Conservation (phyloP, 306 rosid species). For the Cucurbita pepo region DNA sequence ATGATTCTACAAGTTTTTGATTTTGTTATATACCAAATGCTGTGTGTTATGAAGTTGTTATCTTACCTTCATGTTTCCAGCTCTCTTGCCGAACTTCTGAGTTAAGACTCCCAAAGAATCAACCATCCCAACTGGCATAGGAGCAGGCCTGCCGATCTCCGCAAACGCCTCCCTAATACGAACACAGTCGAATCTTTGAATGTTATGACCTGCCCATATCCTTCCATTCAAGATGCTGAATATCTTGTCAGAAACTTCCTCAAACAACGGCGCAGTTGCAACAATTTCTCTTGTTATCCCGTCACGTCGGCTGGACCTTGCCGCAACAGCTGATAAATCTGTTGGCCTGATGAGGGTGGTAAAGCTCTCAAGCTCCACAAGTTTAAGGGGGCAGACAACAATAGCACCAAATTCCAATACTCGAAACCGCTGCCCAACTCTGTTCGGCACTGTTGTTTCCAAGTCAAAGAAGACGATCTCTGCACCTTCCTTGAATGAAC, state of each 20-base stretch:
- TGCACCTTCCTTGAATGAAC: constrained; percentile 24
- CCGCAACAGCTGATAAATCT: constrained; percentile 39
- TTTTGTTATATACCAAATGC: neutral
- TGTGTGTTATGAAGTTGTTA: neutral
- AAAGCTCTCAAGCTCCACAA: constrained; percentile 63
- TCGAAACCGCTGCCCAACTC: constrained; percentile 45
- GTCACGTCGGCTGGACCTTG: constrained; percentile 45
- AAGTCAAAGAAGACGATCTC: constrained; percentile 88
- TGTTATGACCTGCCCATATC: constrained; percentile 94
- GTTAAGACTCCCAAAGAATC: constrained; percentile 61
- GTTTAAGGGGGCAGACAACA: constrained; percentile 49
- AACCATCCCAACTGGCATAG: constrained; percentile 48
- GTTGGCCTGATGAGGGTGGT: constrained; percentile 54
- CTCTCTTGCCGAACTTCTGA: constrained; percentile 73
- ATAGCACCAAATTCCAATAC: constrained; percentile 87
- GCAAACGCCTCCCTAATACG: constrained; percentile 74
- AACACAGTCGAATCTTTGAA: constrained; percentile 65
- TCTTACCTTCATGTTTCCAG: constrained; percentile 94
- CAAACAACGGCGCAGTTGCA: constrained; percentile 57
- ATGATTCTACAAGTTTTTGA: neutral
- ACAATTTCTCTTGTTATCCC: constrained; percentile 65
- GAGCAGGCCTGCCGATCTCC: constrained; percentile 45
- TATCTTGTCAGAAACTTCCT: constrained; percentile 65
- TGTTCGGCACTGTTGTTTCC: constrained; percentile 84
- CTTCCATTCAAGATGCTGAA: constrained; percentile 61